Evolutionary conservation across 768 basidiomycete species (phyloP).

Genomic region (Tephrocybe sp.): DNA sequence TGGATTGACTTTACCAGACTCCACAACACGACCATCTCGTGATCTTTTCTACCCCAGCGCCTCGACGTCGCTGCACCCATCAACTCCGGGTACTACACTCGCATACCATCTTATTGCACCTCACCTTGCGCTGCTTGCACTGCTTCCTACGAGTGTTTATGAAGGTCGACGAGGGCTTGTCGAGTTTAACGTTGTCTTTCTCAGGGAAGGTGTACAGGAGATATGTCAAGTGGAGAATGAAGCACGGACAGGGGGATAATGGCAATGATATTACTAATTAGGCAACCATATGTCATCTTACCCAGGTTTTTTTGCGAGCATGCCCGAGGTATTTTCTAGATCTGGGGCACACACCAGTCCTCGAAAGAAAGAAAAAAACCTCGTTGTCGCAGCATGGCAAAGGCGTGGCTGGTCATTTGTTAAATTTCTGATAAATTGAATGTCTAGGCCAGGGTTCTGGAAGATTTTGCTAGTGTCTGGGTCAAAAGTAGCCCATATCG

Average conservation of each 20-base stretch:
- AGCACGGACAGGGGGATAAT: conserved; percentile 34
- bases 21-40: conserved; percentile 25
- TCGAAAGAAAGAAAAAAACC: background rate
- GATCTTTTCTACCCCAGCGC: conserved; percentile 68
- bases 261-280: background rate
- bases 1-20: conserved; percentile 4
- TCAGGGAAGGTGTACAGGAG: conserved; percentile 79
- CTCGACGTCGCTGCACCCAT: conserved; percentile 57
- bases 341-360: background rate
- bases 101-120: conserved; percentile 81
- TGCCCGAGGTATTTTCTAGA: conserved; percentile 9
- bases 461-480: background rate
- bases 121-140: conserved; percentile 65
- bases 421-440: background rate
- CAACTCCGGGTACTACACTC: conserved; percentile 68
- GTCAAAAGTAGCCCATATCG: background rate
- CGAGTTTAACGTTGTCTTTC: conserved; percentile 86
- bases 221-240: conserved; percentile 77
- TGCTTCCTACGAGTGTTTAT: conserved; percentile 71
- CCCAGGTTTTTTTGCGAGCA: conserved; percentile 2
- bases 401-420: background rate
- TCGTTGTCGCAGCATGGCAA: background rate
- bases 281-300: background rate
- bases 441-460: background rate
- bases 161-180: conserved; percentile 72